Evolutionary conservation across 1,139 yeast genomes (phyloP), one percentile per base, ranked within the genome.

Genomic region (Maudiozyma humilis): DNA sequence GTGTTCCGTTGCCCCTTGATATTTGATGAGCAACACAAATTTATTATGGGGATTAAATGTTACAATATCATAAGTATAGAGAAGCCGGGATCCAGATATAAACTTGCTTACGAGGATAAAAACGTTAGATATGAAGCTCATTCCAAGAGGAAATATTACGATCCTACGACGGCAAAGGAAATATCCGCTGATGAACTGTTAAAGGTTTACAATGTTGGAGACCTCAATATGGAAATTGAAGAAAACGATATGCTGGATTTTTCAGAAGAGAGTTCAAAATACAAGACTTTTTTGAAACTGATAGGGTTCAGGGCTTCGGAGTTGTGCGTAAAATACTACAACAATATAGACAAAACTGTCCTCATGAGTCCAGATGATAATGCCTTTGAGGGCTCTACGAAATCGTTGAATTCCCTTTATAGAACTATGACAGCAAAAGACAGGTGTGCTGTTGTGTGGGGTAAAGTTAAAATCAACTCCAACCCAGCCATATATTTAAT

Each of bases 361-460:
- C 82, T 88, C 52, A 63, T 91, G 0, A 70, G 72, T 25, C 83
- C 87, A 0, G 70, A 73, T 41, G 78, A 75, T 19, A 76, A 75
- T 0, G 72, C 71, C 32, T 76, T 68, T 49, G 64, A 70, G 16
- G 84, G 89, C 15, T 85, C 96, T 0, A 68, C 72, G 18, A 65
- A 76, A 32, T 81, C 93, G 0, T 76, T 88, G 56, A 71, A 84
- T 1, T 73, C 89, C 0, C 66, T 91, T 7, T 84, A 78, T 56
- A 78, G 76, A 43, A 72, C 82, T 1, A 67, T 93, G 63, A 57
- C 67, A 3, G 69, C 69, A 42, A 67, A 73, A 41, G 56, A 69
- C 3, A 76, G 75, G 55, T 79, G 74, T 53, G 93, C 85, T 0
- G 64, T 91, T 8, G 73, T 83, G 1, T 85, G 88, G 79, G 89